A percentile compares a stretch with the other conserved stretches of the same genome.
Conservation (phyloP, 805 yeast genomes). For the Metschnikowia borealis region DNA sequence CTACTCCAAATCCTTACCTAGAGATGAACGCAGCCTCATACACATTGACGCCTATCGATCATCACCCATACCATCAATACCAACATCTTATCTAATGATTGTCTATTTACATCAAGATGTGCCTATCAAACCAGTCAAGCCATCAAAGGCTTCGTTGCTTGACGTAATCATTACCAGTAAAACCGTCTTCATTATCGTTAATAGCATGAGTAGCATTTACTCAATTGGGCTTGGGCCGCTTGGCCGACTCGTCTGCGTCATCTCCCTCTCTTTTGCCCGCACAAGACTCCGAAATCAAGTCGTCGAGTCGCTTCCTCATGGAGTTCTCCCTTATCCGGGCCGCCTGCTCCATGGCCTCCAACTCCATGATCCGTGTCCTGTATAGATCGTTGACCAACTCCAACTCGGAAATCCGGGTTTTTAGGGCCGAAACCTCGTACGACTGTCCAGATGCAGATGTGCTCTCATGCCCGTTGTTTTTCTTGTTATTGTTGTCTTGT, state of each 20-base stretch:
- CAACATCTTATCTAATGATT: too few species aligned
- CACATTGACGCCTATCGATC: background rate
- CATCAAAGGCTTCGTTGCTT: too few species aligned
- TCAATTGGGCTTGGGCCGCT: conserved; percentile 9
- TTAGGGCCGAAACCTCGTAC: conserved; percentile 43
- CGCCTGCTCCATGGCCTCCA: conserved; percentile 66
- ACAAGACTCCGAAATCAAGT: conserved; percentile 26
- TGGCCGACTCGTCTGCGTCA: conserved; percentile 7
- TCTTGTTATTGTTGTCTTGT: conserved; percentile 9
- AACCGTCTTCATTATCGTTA: conserved; percentile 1
- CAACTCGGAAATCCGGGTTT: conserved; percentile 79
- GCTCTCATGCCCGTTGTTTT: conserved; percentile 10
- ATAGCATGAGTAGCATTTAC: background rate
- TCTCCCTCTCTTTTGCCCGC: conserved; percentile 13
- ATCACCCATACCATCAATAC: too few species aligned
- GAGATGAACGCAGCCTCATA: too few species aligned
- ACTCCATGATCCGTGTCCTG: conserved; percentile 74
- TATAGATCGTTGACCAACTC: conserved; percentile 89
- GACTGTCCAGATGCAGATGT: conserved; percentile 5
- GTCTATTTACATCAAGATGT: too few species aligned
- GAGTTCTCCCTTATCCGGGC: conserved; percentile 48
- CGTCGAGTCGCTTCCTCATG: conserved; percentile 48
- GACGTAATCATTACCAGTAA: background rate
- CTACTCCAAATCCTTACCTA: too few species aligned
- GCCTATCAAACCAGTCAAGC: too few species aligned